phyloP scores from a whole-genome alignment of 495 filamentous ascomycete species.

The Trichodelitschia bisporula region DNA sequence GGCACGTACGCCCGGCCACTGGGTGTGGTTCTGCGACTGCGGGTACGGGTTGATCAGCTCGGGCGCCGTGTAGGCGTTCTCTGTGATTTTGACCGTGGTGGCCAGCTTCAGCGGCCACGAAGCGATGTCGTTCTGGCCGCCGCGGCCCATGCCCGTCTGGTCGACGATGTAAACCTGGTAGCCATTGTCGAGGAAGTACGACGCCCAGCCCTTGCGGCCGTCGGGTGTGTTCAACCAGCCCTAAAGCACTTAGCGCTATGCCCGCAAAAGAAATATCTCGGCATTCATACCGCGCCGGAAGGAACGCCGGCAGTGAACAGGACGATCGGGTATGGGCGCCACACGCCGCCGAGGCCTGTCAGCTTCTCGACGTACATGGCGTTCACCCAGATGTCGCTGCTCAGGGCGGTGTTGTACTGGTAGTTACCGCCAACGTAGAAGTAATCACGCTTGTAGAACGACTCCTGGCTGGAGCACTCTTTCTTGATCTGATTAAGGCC shows the following conservation, averaged over 20 bases:
- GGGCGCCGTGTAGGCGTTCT: slow-evolving; percentile 19
- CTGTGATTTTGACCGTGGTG: slow-evolving; percentile 15
- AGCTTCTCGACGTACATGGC: slow-evolving; percentile 13
- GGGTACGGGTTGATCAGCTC: slow-evolving; percentile 18
- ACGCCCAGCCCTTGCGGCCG: slow-evolving; percentile 22
- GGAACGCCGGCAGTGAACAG: slow-evolving; percentile 8
- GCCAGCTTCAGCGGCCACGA: slow-evolving; percentile 13
- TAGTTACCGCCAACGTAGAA: slow-evolving; percentile 11
- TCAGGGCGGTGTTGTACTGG: slow-evolving; percentile 2
- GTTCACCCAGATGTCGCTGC: slow-evolving; percentile 3
- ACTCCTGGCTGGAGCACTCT: background rate
- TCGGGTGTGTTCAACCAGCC: slow-evolving; percentile 24
- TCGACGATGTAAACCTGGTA: slow-evolving; percentile 24
- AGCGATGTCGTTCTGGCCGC: no score
- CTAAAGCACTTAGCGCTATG: background rate
- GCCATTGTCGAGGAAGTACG: slow-evolving; percentile 20
- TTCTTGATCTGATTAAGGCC: no score
- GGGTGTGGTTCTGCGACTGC: slow-evolving; percentile 21
- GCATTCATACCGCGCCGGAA: slow-evolving; percentile 5
- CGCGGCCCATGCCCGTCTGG: slow-evolving; percentile 20
- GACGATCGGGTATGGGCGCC: slow-evolving; percentile 4
- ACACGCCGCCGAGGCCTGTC: background rate
- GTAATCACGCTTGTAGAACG: slow-evolving; percentile 2
- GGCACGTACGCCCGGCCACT: slow-evolving; percentile 29
- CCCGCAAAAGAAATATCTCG: background rate